phyloP scores from a whole-genome alignment of 352 stramenopile species.

The Phytopythium chamaehyphon region DNA sequence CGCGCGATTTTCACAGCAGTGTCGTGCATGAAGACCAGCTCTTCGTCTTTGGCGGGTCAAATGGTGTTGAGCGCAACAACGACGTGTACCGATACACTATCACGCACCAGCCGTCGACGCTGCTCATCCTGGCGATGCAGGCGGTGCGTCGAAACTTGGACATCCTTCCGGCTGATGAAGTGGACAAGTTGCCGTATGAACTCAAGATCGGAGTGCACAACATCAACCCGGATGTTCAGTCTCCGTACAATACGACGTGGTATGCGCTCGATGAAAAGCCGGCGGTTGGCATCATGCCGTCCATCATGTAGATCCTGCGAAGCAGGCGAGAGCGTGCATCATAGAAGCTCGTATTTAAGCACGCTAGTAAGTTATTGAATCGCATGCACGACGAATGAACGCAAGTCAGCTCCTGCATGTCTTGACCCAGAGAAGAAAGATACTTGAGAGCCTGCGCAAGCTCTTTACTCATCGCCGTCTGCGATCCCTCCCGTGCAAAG shows the following conservation, averaged over 20 bases:
- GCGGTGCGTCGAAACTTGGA: slow-evolving; percentile 44
- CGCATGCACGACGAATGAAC: neutral
- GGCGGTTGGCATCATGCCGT: slow-evolving; percentile 32
- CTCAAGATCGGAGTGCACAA: slow-evolving; percentile 58
- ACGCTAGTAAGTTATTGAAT: slow-evolving; percentile 38
- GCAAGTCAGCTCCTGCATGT: neutral
- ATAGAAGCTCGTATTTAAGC: slow-evolving; percentile 47
- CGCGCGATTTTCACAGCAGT: slow-evolving; percentile 78
- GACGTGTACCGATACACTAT: slow-evolving; percentile 71
- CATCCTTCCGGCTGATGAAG: slow-evolving; percentile 28
- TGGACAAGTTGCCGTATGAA: slow-evolving; percentile 55
- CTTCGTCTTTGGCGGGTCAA: slow-evolving; percentile 82
- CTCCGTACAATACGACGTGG: slow-evolving; percentile 64
- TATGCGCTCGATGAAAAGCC: slow-evolving; percentile 47
- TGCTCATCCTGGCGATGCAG: slow-evolving; percentile 72
- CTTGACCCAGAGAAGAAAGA: neutral
- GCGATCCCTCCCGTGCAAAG: slow-evolving; percentile 59
- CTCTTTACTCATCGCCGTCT: slow-evolving; percentile 49
- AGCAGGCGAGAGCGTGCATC: neutral
- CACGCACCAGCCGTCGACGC: slow-evolving; percentile 51
- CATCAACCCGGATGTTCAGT: slow-evolving; percentile 67
- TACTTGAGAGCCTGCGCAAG: neutral
- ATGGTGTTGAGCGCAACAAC: slow-evolving; percentile 80
- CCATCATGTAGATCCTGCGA: neutral
- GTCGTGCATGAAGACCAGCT: slow-evolving; percentile 72